phyloP scores from a whole-genome alignment of 345 rosid genomes.

The Hirschfeldia incana region DNA sequence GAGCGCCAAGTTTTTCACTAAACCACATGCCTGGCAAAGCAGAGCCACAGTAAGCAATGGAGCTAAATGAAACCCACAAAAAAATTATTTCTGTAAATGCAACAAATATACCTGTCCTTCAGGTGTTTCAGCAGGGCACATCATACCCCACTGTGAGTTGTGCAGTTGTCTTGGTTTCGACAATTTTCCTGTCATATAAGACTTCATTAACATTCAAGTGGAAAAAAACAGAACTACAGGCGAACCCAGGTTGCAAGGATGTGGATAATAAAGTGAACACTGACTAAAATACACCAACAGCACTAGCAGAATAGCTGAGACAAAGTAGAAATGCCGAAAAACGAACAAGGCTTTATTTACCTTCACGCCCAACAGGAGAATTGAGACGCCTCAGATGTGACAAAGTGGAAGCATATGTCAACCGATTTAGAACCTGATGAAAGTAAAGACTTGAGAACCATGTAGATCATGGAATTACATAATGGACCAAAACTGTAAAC shows the following conservation, averaged over 20 bases:
- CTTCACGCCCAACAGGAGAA: conserved; percentile 99
- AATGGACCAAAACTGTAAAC: conserved; percentile 1
- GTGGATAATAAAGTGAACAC: neutral
- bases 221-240: neutral
- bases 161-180: conserved; percentile 98
- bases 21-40: conserved; percentile 79
- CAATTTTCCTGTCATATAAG: conserved; percentile 71
- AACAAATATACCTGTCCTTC: conserved; percentile 80
- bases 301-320: neutral
- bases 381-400: conserved; percentile 95
- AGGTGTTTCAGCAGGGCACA: conserved; percentile 99
- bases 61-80: conserved; percentile 6
- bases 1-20: conserved; percentile 95
- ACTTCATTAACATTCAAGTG: conserved; percentile 21
- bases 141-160: conserved; percentile 99
- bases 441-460: conserved; percentile 13
- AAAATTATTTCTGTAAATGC: conserved; percentile 20
- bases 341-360: conserved; percentile 50
- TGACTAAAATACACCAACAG: conserved; percentile 4
- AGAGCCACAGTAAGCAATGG: neutral
- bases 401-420: conserved; percentile 93
- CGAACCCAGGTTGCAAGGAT: neutral
- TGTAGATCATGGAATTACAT: neutral
- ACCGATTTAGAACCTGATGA: conserved; percentile 82
- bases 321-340: conserved; percentile 1